These are phyloP conservation scores for Akebia trifoliata DNA, from an alignment of 164 flowering plant species.

Conservation along the genomic window DNA sequence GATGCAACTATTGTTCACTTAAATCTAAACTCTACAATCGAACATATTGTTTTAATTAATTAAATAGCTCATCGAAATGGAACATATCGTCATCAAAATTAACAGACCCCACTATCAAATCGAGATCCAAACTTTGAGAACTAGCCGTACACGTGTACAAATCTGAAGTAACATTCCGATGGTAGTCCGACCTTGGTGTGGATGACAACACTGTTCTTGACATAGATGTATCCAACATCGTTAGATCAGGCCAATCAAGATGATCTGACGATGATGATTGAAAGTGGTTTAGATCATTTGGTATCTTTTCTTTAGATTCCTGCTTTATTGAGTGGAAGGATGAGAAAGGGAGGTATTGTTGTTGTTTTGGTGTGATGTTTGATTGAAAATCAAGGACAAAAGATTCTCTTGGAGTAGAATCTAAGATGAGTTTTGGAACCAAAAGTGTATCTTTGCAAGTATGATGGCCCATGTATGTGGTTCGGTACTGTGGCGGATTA, in stretches of 20 bases:
- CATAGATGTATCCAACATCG: constrained; percentile 1
- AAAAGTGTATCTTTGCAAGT: constrained; percentile 37
- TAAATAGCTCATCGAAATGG: too few relatives aligned
- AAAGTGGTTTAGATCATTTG: constrained; percentile 1
- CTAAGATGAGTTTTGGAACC: constrained; percentile 16
- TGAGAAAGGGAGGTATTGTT: neutral
- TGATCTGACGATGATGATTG: neutral
- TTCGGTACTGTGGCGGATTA: constrained; percentile 28
- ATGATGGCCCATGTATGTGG: constrained; percentile 52
- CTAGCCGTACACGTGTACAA: constrained; percentile 9
- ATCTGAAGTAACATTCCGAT: constrained; percentile 11
- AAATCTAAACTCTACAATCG: too few relatives aligned
- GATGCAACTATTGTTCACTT: too few relatives aligned
- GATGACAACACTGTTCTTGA: constrained; percentile 1
- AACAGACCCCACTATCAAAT: too few relatives aligned
- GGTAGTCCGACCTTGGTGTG: constrained; percentile 4
- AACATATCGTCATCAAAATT: too few relatives aligned
- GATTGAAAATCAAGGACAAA: constrained; percentile 14
- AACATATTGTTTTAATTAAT: too few relatives aligned
- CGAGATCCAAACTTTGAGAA: constrained; percentile 24
- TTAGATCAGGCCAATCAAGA: neutral
- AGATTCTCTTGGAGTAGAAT: constrained; percentile 15
- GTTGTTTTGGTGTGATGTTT: neutral
- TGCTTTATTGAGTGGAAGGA: neutral
- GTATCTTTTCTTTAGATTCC: too few relatives aligned